These are phyloP conservation scores for Clitopilus hobsonii DNA, from an alignment of 768 basidiomycete species.

Conservation along the genomic window DNA sequence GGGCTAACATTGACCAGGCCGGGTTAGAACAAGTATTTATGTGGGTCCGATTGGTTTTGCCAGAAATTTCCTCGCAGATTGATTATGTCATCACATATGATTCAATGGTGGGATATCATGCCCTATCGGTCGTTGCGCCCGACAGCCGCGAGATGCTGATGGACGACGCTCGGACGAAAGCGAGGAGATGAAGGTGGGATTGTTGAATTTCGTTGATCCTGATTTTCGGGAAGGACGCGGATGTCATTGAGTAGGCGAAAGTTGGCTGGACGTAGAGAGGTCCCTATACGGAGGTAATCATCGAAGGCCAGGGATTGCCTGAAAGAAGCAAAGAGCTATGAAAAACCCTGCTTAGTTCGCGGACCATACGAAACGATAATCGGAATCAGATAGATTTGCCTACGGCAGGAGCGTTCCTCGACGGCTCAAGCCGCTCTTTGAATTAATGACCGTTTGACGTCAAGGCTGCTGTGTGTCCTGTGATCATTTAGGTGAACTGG, in stretches of 20 bases:
- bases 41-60: not conserved
- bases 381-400: not conserved
- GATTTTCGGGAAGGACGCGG: not conserved
- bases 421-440: not conserved
- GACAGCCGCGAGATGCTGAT: not conserved
- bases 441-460: not conserved
- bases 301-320: not conserved
- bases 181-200: not conserved
- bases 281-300: not conserved
- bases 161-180: not conserved
- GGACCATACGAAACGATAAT: not conserved
- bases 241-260: not conserved
- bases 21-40: not conserved
- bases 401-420: not conserved
- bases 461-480: not conserved
- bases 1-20: not conserved
- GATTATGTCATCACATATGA: not conserved
- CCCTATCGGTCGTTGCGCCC: not conserved
- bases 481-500: not conserved
- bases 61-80: not conserved
- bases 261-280: not conserved
- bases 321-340: not conserved
- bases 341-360: not conserved
- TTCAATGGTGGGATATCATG: too few relatives aligned
- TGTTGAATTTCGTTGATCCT: not conserved